Evolutionary conservation across 2,329 filamentous ascomycete genomes (phyloP).

Genomic region (Cercospora sojina): DNA sequence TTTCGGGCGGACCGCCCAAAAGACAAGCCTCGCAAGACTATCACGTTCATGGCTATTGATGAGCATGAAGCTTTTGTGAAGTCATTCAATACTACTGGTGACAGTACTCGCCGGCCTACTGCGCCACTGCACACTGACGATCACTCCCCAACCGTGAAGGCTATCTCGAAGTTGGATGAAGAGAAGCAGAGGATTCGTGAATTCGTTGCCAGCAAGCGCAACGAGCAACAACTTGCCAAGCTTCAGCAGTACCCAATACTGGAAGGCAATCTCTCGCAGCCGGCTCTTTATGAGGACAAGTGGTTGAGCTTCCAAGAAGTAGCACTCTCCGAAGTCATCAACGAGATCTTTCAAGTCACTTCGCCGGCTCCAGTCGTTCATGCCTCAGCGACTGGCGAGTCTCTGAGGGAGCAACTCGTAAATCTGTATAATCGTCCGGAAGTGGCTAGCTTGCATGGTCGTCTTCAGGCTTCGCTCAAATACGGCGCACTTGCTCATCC

Average conservation of each 20-base stretch:
- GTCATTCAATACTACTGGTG: neutral
- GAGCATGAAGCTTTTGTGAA: neutral
- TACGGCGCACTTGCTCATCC: conserved; percentile 59
- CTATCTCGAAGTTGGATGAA: neutral
- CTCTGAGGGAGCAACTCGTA: conserved; percentile 51
- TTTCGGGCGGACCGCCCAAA: neutral
- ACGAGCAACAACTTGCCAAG: conserved; percentile 21
- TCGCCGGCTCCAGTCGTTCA: conserved; percentile 25
- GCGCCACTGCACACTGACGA: neutral
- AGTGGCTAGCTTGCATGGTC: conserved; percentile 55
- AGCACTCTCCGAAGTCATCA: conserved; percentile 60
- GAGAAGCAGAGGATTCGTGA: conserved; percentile 18
- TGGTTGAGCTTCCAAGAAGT: conserved; percentile 64
- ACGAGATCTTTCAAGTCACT: conserved; percentile 52
- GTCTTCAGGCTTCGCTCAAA: conserved; percentile 58
- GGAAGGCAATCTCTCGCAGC: conserved; percentile 53
- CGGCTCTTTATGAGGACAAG: conserved; percentile 62
- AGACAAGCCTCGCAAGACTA: neutral
- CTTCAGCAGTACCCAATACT: conserved; percentile 51
- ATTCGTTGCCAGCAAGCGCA: conserved; percentile 21
- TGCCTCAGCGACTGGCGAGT: conserved; percentile 15
- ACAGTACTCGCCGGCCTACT: neutral
- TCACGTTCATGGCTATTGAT: neutral
- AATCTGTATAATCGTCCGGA: conserved; percentile 54
- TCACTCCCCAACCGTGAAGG: neutral